Evolutionary conservation across 805 yeast genomes (phyloP).

Genomic region (Candida glaebosa): DNA sequence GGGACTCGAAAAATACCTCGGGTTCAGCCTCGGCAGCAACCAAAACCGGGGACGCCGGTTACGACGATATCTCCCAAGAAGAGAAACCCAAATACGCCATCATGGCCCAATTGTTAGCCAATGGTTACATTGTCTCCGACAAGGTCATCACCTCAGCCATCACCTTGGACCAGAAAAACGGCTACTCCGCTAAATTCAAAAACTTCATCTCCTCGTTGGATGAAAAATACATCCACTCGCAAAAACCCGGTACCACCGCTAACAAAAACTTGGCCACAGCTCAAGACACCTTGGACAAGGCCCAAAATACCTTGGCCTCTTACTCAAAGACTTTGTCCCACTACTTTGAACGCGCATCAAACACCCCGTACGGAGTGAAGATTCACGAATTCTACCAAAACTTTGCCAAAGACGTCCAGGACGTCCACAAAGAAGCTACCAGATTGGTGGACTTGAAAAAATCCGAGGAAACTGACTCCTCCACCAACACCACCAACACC

Average conservation of each 20-base stretch:
- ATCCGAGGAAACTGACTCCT: slow-evolving; percentile 13
- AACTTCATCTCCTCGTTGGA: slow-evolving; percentile 54
- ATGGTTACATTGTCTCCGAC: slow-evolving; percentile 71
- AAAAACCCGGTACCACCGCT: slow-evolving; percentile 46
- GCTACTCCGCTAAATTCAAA: slow-evolving; percentile 54
- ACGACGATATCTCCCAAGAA: slow-evolving; percentile 64
- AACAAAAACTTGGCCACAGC: slow-evolving; percentile 31
- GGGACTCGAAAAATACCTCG: background rate
- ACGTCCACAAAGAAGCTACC: slow-evolving; percentile 71
- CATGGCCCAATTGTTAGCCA: slow-evolving; percentile 69
- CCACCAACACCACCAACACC: slow-evolving; percentile 3
- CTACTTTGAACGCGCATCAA: slow-evolving; percentile 46
- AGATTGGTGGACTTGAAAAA: slow-evolving; percentile 63
- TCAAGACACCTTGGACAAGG: slow-evolving; percentile 35
- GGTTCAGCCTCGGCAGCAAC: slow-evolving; percentile 11
- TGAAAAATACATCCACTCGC: slow-evolving; percentile 53
- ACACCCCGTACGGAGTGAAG: slow-evolving; percentile 52
- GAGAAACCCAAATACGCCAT: slow-evolving; percentile 73
- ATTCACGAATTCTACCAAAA: slow-evolving; percentile 58
- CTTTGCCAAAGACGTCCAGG: slow-evolving; percentile 52
- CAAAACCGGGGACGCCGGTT: slow-evolving; percentile 23
- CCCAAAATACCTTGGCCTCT: background rate
- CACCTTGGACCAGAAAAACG: slow-evolving; percentile 62
- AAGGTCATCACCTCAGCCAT: slow-evolving; percentile 57
- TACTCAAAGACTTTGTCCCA: slow-evolving; percentile 13